phyloP scores from a whole-genome alignment of 176 grass and related monocot genomes.

The Secale cereale region DNA sequence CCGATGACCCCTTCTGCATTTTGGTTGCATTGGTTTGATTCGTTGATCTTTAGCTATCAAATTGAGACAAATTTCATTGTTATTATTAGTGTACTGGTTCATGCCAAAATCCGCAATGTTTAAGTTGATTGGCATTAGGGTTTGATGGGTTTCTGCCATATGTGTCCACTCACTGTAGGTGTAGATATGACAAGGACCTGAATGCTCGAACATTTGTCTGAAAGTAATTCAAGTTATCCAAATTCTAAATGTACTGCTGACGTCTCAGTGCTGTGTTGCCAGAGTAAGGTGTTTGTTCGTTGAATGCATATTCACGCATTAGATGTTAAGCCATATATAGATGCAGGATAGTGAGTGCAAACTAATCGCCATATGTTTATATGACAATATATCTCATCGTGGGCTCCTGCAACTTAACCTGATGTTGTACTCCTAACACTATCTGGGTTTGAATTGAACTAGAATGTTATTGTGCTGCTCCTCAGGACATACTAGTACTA shows the following conservation, averaged over 20 bases:
- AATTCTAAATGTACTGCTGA: neutral
- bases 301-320: neutral
- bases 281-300: neutral
- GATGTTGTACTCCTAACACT: neutral
- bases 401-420: neutral
- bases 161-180: neutral
- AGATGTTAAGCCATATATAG: neutral
- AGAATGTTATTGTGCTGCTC: neutral
- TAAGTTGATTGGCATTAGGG: neutral
- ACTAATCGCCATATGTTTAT: neutral
- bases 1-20: neutral
- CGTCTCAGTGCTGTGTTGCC: neutral
- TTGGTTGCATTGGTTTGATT: neutral
- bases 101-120: neutral
- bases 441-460: neutral
- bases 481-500: neutral
- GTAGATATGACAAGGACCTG: neutral
- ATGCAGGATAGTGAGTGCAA: neutral
- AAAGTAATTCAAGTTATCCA: neutral
- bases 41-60: neutral
- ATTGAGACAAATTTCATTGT: no score
- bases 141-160: neutral
- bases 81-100: no score
- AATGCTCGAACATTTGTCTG: neutral
- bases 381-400: neutral